Base-by-base conservation (phyloP, 345 rosid genomes). In the Leavenworthia alabamica region DNA sequence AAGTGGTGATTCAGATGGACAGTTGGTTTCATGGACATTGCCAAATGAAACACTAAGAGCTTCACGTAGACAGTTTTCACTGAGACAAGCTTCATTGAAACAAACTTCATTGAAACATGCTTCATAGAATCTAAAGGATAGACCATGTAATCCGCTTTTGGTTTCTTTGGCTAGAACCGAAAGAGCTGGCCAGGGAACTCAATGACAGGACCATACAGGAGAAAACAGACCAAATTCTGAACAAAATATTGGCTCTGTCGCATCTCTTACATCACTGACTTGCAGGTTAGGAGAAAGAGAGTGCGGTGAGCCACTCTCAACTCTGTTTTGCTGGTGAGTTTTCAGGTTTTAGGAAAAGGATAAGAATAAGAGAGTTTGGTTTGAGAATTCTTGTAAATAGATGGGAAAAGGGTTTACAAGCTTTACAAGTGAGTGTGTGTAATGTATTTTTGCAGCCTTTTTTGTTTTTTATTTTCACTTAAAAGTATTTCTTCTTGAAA, bases 1-100 rank as follows among this genome's bases (percentile, higher is more conserved):
- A 32, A 94, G 89, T 60, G 99, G 99, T 48, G 99, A 94, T 75
- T 86, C 85, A 17, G 77, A 70, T 19, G 99, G 99, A 67, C 89
- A 90, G 68, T 75, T 94, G 75, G 59, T 78, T 33, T 90, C 99
- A n/a, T 94, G 97, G 99, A 86, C 89, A 6, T 55, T 88, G 13
- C 89, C 87, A 20, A 97, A 90, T 54, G 97, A 86, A 73, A 79
- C 79, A 74, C 77, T 81, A 60, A 80, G 72, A 75, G 73, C 78
- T 65, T 84, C 97, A 4, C 43, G 79, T 47, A 82, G 80, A 64
- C 80, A 73, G 72, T 89, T 48, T 56, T 66, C 55, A 20, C 1
- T 46, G 11, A 60, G 52, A 64, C 69, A 55, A 12, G 66, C 71
- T 35, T 58, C 59, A 15, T 0, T 56, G 70, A 56, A 63, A 56